A percentile compares a stretch with the other conserved stretches of the same genome.
These are phyloP conservation scores for Exidia glandulosa DNA, from an alignment of 768 basidiomycete species.

Conservation along the genomic window DNA sequence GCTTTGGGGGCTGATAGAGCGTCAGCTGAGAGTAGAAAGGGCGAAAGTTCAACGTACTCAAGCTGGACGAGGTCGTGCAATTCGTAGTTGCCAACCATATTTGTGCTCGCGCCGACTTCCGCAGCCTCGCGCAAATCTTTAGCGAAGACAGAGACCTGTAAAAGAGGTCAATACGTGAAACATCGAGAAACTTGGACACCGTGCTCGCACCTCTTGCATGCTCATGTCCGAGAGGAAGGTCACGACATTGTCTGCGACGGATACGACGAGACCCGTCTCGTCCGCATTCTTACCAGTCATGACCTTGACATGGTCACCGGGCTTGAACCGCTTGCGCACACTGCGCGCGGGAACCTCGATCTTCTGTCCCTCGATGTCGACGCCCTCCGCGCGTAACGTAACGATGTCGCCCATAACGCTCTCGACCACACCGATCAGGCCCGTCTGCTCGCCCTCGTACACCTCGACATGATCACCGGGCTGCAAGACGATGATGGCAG, in stretches of 20 bases:
- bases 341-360: slow-evolving; percentile 78
- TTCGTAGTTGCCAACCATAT: slow-evolving; percentile 87
- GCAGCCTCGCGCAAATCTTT: slow-evolving; percentile 96
- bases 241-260: slow-evolving; percentile 80
- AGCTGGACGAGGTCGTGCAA: slow-evolving; percentile 94
- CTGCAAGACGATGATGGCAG: slow-evolving; percentile 88
- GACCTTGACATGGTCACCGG: slow-evolving; percentile 98
- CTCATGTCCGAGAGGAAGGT: slow-evolving; percentile 98
- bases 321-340: slow-evolving; percentile 89
- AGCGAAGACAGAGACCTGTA: slow-evolving; percentile 94
- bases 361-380: slow-evolving; percentile 79
- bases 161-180: neutral
- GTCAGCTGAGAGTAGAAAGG: slow-evolving; percentile 1
- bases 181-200: slow-evolving; percentile 9
- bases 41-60: slow-evolving; percentile 49
- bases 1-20: slow-evolving; percentile 61
- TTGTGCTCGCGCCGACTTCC: slow-evolving; percentile 87
- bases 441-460: slow-evolving; percentile 92
- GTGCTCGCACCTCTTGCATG: slow-evolving; percentile 91
- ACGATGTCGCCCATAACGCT: slow-evolving; percentile 83
- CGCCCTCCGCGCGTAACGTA: slow-evolving; percentile 63
- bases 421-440: slow-evolving; percentile 86
- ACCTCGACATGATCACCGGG: slow-evolving; percentile 97
- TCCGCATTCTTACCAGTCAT: slow-evolving; percentile 91
- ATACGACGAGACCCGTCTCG: slow-evolving; percentile 92